Evolutionary conservation across 2,329 filamentous ascomycete genomes (phyloP).

Genomic region (Leptographium lundbergii): DNA sequence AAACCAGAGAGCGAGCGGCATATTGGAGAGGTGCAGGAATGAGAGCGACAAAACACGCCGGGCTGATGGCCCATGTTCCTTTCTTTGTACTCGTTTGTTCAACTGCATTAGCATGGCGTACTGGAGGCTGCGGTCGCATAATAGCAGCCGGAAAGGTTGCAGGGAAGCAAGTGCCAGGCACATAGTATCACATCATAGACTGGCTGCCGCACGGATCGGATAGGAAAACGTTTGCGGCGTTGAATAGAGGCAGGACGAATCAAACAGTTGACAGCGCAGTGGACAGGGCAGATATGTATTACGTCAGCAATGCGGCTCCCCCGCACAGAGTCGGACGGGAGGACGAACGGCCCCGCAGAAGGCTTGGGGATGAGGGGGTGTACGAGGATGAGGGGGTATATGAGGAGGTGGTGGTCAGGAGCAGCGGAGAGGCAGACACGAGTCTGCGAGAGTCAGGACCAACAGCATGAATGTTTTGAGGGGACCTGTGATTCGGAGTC

Average conservation of each 20-base stretch:
- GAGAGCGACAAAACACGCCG: not conserved
- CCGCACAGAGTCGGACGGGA: not conserved
- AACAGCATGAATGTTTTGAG: too few species aligned
- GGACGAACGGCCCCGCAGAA: not conserved
- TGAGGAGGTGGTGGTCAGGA: not conserved
- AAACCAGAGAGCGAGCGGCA: conserved; percentile 61
- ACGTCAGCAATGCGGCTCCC: not conserved
- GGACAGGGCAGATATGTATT: not conserved
- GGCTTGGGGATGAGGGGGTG: not conserved
- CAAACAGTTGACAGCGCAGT: too few species aligned
- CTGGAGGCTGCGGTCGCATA: not conserved
- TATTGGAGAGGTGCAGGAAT: conserved; percentile 39
- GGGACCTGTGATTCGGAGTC: too few species aligned
- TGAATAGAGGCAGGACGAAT: too few species aligned
- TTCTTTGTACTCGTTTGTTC: not conserved
- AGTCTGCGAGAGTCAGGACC: too few species aligned
- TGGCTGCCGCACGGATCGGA: not conserved
- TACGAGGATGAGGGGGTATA: not conserved
- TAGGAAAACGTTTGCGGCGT: not conserved
- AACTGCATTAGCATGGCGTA: conserved; percentile 4
- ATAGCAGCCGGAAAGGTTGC: not conserved
- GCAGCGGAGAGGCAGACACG: not conserved
- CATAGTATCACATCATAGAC: not conserved
- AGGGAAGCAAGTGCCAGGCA: not conserved
- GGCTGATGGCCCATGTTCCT: not conserved